Conservation (phyloP, 345 rosid species). For the Noccaea caerulescens region DNA sequence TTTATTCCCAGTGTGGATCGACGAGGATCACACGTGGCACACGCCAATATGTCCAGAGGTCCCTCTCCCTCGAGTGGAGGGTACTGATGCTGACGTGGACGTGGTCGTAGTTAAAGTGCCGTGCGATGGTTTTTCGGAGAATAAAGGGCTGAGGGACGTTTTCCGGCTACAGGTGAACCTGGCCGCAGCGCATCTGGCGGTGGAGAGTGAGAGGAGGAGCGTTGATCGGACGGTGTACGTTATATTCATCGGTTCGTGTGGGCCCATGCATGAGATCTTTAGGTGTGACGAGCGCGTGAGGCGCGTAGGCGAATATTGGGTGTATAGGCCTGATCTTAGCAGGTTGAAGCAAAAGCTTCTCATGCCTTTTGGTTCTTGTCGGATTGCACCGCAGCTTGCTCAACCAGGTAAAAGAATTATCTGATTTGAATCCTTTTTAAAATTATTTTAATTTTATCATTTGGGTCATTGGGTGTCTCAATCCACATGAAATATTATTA, state of each 20-base stretch:
- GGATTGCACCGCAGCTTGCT: conserved; percentile 52
- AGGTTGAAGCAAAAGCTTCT: conserved; percentile 60
- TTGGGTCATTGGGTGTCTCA: not conserved
- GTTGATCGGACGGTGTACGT: conserved; percentile 52
- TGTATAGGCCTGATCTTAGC: conserved; percentile 62
- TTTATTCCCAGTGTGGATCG: conserved; percentile 82
- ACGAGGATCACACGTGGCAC: conserved; percentile 52
- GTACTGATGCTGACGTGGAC: conserved; percentile 49
- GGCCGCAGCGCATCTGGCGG: conserved; percentile 73
- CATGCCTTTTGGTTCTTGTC: conserved; percentile 89
- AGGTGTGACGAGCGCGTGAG: conserved; percentile 73
- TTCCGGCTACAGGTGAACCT: conserved; percentile 78
- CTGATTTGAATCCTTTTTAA: not conserved
- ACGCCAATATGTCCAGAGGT: conserved; percentile 64
- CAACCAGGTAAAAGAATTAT: conserved; percentile 42
- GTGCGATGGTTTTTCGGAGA: conserved; percentile 47
- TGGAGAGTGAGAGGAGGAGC: conserved; percentile 47
- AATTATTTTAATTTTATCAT: not conserved
- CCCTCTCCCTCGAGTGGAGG: conserved; percentile 59
- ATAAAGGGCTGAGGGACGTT: conserved; percentile 62
- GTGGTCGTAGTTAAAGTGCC: conserved; percentile 69
- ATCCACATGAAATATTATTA: no score
- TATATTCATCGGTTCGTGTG: conserved; percentile 67
- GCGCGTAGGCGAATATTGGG: conserved; percentile 62
- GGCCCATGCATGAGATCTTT: conserved; percentile 83